Evolutionary conservation across 225 moss, liverwort and hornwort genomes (phyloP), one percentile per base, ranked within the genome.

Genomic region (Physcomitrium patens): DNA sequence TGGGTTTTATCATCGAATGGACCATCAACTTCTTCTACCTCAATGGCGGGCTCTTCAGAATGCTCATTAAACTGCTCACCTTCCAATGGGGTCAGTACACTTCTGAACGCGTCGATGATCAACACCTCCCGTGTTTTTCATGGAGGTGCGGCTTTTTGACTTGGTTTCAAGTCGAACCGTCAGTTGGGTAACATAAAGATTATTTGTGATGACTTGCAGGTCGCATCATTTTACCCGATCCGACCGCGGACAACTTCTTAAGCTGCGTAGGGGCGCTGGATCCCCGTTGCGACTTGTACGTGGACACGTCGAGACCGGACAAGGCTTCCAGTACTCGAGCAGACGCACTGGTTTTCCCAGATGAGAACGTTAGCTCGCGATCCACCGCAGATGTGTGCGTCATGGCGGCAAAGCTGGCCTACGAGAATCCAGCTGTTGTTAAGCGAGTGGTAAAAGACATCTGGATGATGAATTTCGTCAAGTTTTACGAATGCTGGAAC

Each of bases 381-480:
- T 41, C 22, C 3, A 87, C 80, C 1, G 82, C 66, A 0, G 91
- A 93, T 49, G 79, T 93, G 10, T 70, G 87, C 70, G 68, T 87
- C 18, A 78, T 93, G 87, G 86, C 91, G 2, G 65, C 93, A 10
- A 93, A 89, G 79, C 49, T 93, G 15, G 72, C 82, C 0, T 93
- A 93, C 56, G 93, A 93, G 72, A 93, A 91, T 69, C 44, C 37
- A 11, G 84, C 80, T 0, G 66, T 78, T 0, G 72, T 89, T 1
- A 16, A 75, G 69, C 76, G 76, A 15, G 89, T 89, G n/a, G 89
- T 91, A 61, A 72, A 78, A 24, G 1, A 85, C 10, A 3, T 1
- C 7, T 93, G 93, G 91, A 56, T 81, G 62, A 89, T 93, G 91
- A 66, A 93, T 65, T 89, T 91, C 49, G 87, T 91, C 3, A 75